Evolutionary conservation across 2,329 filamentous ascomycete genomes (phyloP), one percentile per base, ranked within the genome.

Genomic region (Mycogone perniciosa): DNA sequence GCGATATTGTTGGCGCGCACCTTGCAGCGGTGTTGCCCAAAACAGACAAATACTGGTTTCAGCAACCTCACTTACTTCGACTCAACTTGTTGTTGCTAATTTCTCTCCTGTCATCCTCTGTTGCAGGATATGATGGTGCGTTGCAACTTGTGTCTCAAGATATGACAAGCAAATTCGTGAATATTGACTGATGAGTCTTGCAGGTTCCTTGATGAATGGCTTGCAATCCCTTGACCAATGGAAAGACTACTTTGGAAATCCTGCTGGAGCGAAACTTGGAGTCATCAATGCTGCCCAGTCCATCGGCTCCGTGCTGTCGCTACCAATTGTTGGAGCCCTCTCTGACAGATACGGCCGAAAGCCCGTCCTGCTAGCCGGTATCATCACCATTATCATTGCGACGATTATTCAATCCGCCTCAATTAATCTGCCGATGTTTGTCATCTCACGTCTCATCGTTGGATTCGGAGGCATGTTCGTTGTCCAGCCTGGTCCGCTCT

Each of bases 381-480:
- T 46, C 10, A 41, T 47, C 42, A 44, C 44, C 7, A 46, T 37
- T 26, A 42, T 51, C 34, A 43, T 51, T 44, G 42, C 44, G 4
- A 51, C 48, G n/a, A 33, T 47, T 43, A 44, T 48, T 44, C 46
- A 48, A 31, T 42, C 38, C 33, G 46, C 46, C 8, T 42, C 38
- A 37, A 48, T 48, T 5, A 43, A 48, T 48, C 38, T 54, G 8
- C 37, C 13, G 50, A 68, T 71, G 68, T 71, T 67, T 54, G 63
- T 71, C 45, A 66, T 45, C 59, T 74, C 74, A 31, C 56, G 67
- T 26, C 68, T 69, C 39, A 56, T 65, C n/a, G 63, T 71, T 52
- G 85, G 85, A 55, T 86, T 88, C 59, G 84, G 84, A 41, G 84
- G 84, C 68, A 80, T 78, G 44, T 68, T 86, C 45, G 72, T 81